Conservation (phyloP, 495 filamentous ascomycete species). For the Daldinia decipiens region DNA sequence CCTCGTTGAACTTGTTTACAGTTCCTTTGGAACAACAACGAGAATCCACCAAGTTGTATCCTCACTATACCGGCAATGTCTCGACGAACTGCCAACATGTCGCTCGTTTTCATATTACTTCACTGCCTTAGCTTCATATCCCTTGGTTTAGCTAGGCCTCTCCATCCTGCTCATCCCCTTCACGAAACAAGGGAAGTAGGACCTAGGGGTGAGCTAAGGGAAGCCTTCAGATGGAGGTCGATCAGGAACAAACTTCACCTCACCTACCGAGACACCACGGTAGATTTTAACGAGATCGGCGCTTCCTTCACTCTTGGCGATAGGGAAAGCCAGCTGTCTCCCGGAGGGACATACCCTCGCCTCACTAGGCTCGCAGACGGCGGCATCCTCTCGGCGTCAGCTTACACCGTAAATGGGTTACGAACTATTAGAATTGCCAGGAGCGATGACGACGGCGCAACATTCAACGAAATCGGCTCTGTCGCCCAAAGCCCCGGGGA, state of each 20-base stretch:
- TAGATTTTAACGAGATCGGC: slow-evolving; percentile 22
- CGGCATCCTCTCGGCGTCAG: slow-evolving; percentile 57
- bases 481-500: slow-evolving; percentile 53
- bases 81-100: slow-evolving; percentile 21
- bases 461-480: slow-evolving; percentile 50
- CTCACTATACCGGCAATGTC: background rate
- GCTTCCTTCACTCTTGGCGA: slow-evolving; percentile 29
- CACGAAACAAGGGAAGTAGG: background rate
- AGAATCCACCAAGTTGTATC: background rate
- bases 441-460: slow-evolving; percentile 55
- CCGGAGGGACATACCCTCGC: slow-evolving; percentile 60
- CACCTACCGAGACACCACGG: slow-evolving; percentile 22
- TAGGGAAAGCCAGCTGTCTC: slow-evolving; percentile 15
- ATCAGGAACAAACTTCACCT: background rate
- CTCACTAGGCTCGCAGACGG: slow-evolving; percentile 57
- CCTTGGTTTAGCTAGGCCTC: slow-evolving; percentile 26
- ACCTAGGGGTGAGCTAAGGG: background rate
- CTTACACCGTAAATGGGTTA: slow-evolving; percentile 43
- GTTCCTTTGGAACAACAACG: background rate
- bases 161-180: background rate
- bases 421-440: slow-evolving; percentile 50
- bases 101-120: slow-evolving; percentile 21
- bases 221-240: background rate
- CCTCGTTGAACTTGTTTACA: background rate
- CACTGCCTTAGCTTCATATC: slow-evolving; percentile 26